Conservation (phyloP, 768 basidiomycete genomes). For the Hydnomerulius pinastri region DNA sequence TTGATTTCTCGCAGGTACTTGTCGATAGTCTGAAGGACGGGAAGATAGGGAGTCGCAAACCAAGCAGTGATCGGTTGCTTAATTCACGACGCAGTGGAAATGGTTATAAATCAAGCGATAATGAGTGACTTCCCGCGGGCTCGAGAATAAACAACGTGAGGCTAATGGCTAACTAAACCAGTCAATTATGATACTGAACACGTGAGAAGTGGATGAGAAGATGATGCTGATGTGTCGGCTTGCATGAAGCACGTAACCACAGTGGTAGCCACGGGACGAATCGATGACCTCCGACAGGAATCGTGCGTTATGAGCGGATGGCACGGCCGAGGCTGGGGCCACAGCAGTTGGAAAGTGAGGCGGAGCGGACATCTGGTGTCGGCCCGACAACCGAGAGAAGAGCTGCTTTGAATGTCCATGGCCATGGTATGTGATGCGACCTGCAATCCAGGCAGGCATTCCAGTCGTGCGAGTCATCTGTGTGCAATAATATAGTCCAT, state of each 20-base stretch:
- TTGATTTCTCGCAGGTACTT: constrained; percentile 29
- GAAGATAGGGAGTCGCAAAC: constrained; percentile 23
- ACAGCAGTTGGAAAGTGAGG: constrained; percentile 15
- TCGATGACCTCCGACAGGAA: constrained; percentile 34
- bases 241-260: constrained; percentile 79
- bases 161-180: constrained; percentile 27
- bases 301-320: constrained; percentile 39
- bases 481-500: constrained; percentile 36
- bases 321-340: constrained; percentile 54
- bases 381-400: constrained; percentile 21
- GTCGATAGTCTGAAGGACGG: constrained; percentile 15
- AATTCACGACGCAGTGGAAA: constrained; percentile 25
- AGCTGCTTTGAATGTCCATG: constrained; percentile 29
- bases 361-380: constrained; percentile 23
- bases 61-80: constrained; percentile 50
- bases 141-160: constrained; percentile 21
- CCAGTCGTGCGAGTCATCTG: constrained; percentile 42
- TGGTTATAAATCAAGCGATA: constrained; percentile 43
- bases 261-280: constrained; percentile 52
- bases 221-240: constrained; percentile 74
- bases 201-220: constrained; percentile 33
- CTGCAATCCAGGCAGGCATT: constrained; percentile 59
- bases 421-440: constrained; percentile 55
- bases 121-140: constrained; percentile 41
- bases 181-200: constrained; percentile 17